Evolutionary conservation across 129 eudicot species (phyloP).

Genomic region (Glebionis coronaria): DNA sequence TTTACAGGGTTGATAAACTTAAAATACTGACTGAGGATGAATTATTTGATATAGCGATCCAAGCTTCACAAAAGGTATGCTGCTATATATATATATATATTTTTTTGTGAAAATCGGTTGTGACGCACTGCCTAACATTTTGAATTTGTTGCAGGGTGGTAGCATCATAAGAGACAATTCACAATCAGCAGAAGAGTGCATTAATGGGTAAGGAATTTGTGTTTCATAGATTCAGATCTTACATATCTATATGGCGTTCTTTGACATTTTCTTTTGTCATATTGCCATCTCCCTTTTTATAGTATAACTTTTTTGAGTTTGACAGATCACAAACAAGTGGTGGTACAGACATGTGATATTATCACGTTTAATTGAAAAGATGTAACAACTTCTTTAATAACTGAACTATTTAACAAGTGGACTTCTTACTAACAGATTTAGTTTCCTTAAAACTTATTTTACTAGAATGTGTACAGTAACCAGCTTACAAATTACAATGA

Average conservation of each 20-base stretch:
- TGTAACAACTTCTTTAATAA: too few relatives aligned
- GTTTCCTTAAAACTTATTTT: too few relatives aligned
- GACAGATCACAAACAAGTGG: not conserved
- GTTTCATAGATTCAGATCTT: not conserved
- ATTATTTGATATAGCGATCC: constrained; percentile 63
- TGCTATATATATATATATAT: constrained; percentile 3
- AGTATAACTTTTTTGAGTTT: not conserved
- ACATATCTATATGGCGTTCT: not conserved
- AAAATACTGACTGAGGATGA: constrained; percentile 69
- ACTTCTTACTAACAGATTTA: too few relatives aligned
- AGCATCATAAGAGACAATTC: not conserved
- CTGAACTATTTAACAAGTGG: too few relatives aligned
- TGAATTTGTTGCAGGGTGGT: constrained; percentile 36
- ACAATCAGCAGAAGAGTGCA: not conserved
- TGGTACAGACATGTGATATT: not conserved
- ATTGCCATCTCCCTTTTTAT: not conserved
- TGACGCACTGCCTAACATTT: not conserved
- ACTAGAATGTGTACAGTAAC: too few relatives aligned
- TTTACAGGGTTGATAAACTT: constrained; percentile 65
- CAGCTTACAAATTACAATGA: too few relatives aligned
- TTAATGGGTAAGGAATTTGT: not conserved
- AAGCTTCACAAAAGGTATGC: constrained; percentile 61
- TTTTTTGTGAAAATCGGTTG: not conserved
- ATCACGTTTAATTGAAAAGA: too few relatives aligned
- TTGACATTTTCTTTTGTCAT: not conserved